These are phyloP conservation scores for Uronychia binucleata DNA, from an alignment of 73 alveolate species.

Conservation along the genomic window DNA sequence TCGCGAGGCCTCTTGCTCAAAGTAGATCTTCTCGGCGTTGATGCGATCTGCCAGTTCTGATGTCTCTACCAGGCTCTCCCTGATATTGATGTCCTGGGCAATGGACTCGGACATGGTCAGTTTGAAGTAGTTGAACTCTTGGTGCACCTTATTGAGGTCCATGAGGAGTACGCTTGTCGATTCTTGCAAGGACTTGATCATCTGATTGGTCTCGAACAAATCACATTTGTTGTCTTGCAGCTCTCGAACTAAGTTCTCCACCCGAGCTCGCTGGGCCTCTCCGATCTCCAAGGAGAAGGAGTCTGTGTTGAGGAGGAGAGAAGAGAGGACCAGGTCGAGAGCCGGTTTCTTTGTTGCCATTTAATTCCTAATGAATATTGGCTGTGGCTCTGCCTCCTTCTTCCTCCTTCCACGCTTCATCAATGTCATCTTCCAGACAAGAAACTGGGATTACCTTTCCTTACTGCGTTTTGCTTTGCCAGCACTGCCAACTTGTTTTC, in stretches of 20 bases:
- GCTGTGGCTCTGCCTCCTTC: no score
- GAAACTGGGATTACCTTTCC: no score
- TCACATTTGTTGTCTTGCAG: neutral
- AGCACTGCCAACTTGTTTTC: no score
- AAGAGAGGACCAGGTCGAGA: neutral
- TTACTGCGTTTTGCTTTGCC: no score
- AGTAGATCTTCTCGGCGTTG: neutral
- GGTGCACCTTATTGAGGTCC: neutral
- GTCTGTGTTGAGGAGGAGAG: neutral
- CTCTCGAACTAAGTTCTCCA: neutral
- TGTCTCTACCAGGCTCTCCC: neutral
- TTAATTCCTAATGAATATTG: no score
- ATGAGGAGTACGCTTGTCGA: neutral
- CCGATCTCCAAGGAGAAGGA: neutral
- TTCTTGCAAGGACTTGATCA: neutral
- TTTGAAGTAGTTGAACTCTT: neutral
- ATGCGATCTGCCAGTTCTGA: neutral
- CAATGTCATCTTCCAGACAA: no score
- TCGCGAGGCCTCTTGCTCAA: neutral
- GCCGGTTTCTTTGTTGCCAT: no score
- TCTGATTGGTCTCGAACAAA: neutral
- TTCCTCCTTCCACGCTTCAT: no score
- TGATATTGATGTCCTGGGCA: neutral
- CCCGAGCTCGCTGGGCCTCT: neutral
- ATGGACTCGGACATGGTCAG: neutral